Evolutionary conservation across 2,329 filamentous ascomycete genomes (phyloP).

Genomic region (Fusarium scirpi): DNA sequence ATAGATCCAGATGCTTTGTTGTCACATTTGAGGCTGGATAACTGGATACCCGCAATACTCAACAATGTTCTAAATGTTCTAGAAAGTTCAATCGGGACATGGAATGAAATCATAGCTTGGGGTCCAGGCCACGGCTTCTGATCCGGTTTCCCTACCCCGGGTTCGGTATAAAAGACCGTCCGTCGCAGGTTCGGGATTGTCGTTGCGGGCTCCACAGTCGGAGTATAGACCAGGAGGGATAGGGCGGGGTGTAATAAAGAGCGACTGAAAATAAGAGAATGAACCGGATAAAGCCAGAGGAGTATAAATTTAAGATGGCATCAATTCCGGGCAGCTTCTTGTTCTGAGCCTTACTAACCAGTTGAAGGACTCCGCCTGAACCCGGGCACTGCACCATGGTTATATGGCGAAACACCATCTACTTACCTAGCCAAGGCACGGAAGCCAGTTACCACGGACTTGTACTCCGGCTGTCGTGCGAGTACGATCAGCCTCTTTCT

Average conservation of each 20-base stretch:
- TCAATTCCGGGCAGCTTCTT: conserved; percentile 2
- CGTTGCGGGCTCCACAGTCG: conserved; percentile 37
- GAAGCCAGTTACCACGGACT: conserved; percentile 29
- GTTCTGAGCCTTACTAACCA: conserved; percentile 17
- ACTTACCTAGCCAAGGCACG: conserved; percentile 1
- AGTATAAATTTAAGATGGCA: conserved; percentile 20
- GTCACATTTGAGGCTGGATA: conserved; percentile 17
- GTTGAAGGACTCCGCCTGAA: conserved; percentile 13
- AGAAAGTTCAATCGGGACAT: conserved; percentile 18
- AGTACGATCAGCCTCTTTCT: conserved; percentile 37
- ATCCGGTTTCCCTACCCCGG: conserved; percentile 34
- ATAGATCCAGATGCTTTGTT: conserved; percentile 3
- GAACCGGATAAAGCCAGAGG: conserved; percentile 28
- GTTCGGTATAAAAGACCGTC: conserved; percentile 38
- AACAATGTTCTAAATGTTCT: conserved; percentile 13
- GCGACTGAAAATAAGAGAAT: conserved; percentile 42
- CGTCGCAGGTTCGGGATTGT: conserved; percentile 38
- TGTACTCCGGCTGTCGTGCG: conserved; percentile 38
- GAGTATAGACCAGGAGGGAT: conserved; percentile 22
- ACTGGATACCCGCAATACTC: conserved; percentile 1
- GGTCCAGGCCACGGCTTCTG: conserved; percentile 28
- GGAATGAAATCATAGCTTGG: conserved; percentile 32
- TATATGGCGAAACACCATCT: conserved; percentile 33
- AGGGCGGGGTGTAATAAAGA: conserved; percentile 27
- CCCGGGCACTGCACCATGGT: conserved; percentile 20